These are phyloP conservation scores for Geosiphon pyriformis DNA, from an alignment of 192 early-diverging fungal species.

Conservation along the genomic window DNA sequence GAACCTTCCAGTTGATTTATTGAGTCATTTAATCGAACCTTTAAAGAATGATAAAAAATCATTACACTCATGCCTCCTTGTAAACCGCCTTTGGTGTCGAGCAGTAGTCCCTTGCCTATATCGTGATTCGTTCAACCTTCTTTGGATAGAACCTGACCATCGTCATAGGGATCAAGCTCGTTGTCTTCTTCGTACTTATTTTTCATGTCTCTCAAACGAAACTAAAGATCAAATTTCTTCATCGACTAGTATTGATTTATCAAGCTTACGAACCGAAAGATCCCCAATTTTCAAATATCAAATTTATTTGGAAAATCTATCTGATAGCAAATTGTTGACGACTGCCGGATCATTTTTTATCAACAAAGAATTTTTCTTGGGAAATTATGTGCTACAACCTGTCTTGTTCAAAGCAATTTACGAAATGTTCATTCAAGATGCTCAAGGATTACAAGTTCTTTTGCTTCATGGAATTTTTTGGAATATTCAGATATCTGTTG, in stretches of 20 bases:
- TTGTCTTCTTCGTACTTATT: background rate
- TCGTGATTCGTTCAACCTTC: background rate
- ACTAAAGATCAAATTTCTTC: background rate
- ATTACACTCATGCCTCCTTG: background rate
- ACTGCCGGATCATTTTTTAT: background rate
- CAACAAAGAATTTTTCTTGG: background rate
- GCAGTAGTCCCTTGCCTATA: background rate
- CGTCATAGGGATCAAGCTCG: background rate
- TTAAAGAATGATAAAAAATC: background rate
- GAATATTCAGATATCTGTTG: background rate
- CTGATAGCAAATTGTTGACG: background rate
- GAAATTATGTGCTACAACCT: background rate
- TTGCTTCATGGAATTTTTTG: background rate
- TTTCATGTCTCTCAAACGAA: background rate
- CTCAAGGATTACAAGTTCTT: background rate
- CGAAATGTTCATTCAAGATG: background rate
- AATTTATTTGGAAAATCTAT: background rate
- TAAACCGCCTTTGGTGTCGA: background rate
- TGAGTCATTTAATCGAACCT: background rate
- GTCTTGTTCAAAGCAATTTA: background rate
- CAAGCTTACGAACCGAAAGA: too few relatives aligned
- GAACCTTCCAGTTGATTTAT: background rate
- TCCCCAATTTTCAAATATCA: background rate
- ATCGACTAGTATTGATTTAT: background rate
- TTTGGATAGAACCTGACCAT: background rate